phyloP scores from a whole-genome alignment of 768 basidiomycete genomes.

The Tylopilus subfusipes region DNA sequence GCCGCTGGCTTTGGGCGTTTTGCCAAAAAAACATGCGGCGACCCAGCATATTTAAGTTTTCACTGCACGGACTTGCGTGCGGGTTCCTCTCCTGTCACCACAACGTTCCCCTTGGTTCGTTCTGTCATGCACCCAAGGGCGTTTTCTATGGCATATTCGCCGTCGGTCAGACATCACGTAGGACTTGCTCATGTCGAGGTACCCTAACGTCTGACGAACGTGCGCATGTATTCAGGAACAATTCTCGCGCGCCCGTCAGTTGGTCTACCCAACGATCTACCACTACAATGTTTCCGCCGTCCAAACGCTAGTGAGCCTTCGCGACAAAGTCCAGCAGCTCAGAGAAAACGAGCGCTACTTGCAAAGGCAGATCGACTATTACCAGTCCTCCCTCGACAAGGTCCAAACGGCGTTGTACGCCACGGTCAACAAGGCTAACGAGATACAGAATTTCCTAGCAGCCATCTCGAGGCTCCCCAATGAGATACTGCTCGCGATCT shows the following conservation, averaged over 20 bases:
- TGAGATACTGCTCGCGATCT: constrained; percentile 30
- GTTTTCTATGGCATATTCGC: constrained; percentile 8
- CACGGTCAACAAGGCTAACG: constrained; percentile 25
- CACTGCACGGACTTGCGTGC: constrained; percentile 5
- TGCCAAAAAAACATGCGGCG: constrained; percentile 15
- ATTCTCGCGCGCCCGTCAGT: background rate
- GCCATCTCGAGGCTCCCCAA: constrained; percentile 30
- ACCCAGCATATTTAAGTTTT: constrained; percentile 23
- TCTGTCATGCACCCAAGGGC: constrained; percentile 18
- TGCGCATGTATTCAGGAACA: constrained; percentile 14
- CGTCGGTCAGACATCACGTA: constrained; percentile 24
- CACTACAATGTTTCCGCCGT: constrained; percentile 14
- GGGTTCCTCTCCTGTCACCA: constrained; percentile 16
- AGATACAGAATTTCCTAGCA: constrained; percentile 29
- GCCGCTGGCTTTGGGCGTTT: constrained; percentile 20
- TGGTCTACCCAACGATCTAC: constrained; percentile 13
- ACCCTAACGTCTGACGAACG: constrained; percentile 7
- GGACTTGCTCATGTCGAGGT: background rate
- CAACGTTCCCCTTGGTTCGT: constrained; percentile 4
- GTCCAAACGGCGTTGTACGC: constrained; percentile 14
- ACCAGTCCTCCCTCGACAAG: constrained; percentile 12
- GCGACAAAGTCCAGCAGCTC: constrained; percentile 17
- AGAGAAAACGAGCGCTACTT: constrained; percentile 10
- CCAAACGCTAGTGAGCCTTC: constrained; percentile 19
- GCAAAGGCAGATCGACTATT: constrained; percentile 16